Conservation (phyloP, 2,329 filamentous ascomycete genomes). For the Neophaeococcomyces mojaviensis region DNA sequence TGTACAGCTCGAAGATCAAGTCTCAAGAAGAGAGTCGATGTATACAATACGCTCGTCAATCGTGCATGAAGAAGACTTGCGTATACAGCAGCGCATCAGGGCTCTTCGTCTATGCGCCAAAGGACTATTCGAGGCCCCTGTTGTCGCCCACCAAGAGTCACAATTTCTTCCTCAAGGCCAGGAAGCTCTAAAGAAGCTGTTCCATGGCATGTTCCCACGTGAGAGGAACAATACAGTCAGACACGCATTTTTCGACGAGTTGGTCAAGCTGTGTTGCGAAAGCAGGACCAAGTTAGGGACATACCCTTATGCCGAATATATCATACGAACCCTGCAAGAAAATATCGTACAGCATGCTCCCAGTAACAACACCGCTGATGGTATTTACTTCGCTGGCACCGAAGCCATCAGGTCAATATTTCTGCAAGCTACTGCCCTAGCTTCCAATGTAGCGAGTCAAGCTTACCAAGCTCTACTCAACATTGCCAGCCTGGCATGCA, state of each 20-base stretch:
- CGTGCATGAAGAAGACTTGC: background rate
- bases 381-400: slow-evolving; percentile 1
- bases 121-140: background rate
- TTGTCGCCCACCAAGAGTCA: no score
- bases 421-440: slow-evolving; percentile 60
- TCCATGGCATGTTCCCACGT: background rate
- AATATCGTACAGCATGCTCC: slow-evolving; percentile 1
- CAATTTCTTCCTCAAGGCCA: background rate
- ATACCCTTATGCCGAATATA: background rate
- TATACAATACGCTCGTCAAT: background rate
- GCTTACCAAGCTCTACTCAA: slow-evolving; percentile 58
- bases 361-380: background rate
- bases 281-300: background rate
- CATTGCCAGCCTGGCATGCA: slow-evolving; percentile 53
- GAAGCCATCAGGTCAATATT: slow-evolving; percentile 48
- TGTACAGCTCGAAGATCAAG: slow-evolving; percentile 13
- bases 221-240: background rate
- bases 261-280: background rate
- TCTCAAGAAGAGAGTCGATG: slow-evolving; percentile 3
- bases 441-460: slow-evolving; percentile 56
- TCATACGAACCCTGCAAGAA: background rate
- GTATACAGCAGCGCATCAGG: slow-evolving; percentile 1
- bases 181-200: slow-evolving; percentile 1
- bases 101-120: slow-evolving; percentile 2
- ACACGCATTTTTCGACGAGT: slow-evolving; percentile 3